A percentile compares a stretch with the other conserved stretches of the same genome.
Conservation (phyloP, 352 stramenopile genomes). For the Phytopythium kandeliae region DNA sequence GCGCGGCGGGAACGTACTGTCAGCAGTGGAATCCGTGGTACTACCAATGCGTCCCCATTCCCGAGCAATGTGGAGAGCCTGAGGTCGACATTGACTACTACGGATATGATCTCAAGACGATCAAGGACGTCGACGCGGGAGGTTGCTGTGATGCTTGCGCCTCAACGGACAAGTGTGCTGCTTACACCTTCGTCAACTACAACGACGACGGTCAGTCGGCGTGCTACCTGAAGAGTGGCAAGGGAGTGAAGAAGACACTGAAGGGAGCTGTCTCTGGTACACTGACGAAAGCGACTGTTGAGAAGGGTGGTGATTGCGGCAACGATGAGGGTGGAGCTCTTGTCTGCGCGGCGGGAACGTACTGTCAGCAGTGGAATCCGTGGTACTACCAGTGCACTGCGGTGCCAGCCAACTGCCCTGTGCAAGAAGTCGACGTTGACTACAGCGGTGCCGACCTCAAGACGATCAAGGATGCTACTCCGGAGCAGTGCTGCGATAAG, state of each 20-base stretch:
- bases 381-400: slow-evolving; percentile 32
- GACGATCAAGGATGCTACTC: slow-evolving; percentile 9
- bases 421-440: slow-evolving; percentile 22
- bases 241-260: slow-evolving; percentile 10
- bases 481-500: too few species aligned
- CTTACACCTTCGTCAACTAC: slow-evolving; percentile 37
- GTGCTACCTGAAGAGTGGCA: slow-evolving; percentile 34
- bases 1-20: too few species aligned
- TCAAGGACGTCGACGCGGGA: slow-evolving; percentile 14
- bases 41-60: slow-evolving; percentile 5
- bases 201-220: slow-evolving; percentile 18
- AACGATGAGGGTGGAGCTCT: too few species aligned
- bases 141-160: slow-evolving; percentile 23
- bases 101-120: slow-evolving; percentile 17
- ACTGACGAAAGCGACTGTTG: too few species aligned
- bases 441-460: slow-evolving; percentile 33
- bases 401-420: slow-evolving; percentile 17
- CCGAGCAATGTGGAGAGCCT: slow-evolving; percentile 9
- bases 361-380: slow-evolving; percentile 33
- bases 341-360: too few species aligned
- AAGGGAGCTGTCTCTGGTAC: slow-evolving; percentile 7
- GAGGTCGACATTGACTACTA: slow-evolving; percentile 21
- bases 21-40: slow-evolving; percentile 17
- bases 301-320: too few species aligned
- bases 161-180: slow-evolving; percentile 13